phyloP scores from a whole-genome alignment of 192 early-diverging fungal genomes.

The Phlyctochytrium planicorne region DNA sequence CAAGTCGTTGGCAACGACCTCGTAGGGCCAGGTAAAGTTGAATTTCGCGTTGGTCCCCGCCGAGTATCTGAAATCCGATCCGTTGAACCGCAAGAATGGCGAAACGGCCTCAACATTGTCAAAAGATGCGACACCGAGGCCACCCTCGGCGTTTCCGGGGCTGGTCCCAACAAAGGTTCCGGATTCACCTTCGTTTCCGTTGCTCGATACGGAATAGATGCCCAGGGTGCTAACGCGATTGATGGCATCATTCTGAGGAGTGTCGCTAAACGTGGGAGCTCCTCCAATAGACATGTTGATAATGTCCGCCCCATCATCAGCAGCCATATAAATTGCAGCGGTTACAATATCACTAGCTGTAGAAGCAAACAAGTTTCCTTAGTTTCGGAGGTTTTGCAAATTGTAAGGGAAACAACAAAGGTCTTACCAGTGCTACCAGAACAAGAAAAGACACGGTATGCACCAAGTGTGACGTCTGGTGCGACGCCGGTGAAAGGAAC shows the following conservation, averaged over 20 bases:
- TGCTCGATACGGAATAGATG: constrained; percentile 22
- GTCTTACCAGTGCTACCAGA: constrained; percentile 44
- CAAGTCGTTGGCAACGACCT: constrained; percentile 25
- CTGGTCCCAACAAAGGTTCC: constrained; percentile 51
- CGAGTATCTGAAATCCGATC: neutral
- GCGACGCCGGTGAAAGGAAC: constrained; percentile 73
- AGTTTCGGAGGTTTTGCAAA: too few relatives aligned
- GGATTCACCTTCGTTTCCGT: constrained; percentile 73
- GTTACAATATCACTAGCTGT: constrained; percentile 77
- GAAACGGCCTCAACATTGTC: constrained; percentile 20
- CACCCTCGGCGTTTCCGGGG: neutral
- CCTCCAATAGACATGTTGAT: constrained; percentile 82
- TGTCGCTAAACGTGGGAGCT: constrained; percentile 57
- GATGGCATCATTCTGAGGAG: constrained; percentile 56
- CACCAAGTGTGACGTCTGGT: constrained; percentile 72
- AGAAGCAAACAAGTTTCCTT: too few relatives aligned
- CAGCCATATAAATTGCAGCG: constrained; percentile 68
- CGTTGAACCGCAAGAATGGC: constrained; percentile 13
- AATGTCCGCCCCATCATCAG: constrained; percentile 67
- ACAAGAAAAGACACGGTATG: constrained; percentile 81
- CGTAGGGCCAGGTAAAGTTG: constrained; percentile 1
- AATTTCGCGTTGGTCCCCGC: constrained; percentile 5
- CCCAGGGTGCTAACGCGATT: constrained; percentile 43
- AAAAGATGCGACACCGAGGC: constrained; percentile 26
- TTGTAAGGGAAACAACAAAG: too few relatives aligned